Conservation (phyloP, 805 yeast genomes). For the Candida khao-thaluensis region DNA sequence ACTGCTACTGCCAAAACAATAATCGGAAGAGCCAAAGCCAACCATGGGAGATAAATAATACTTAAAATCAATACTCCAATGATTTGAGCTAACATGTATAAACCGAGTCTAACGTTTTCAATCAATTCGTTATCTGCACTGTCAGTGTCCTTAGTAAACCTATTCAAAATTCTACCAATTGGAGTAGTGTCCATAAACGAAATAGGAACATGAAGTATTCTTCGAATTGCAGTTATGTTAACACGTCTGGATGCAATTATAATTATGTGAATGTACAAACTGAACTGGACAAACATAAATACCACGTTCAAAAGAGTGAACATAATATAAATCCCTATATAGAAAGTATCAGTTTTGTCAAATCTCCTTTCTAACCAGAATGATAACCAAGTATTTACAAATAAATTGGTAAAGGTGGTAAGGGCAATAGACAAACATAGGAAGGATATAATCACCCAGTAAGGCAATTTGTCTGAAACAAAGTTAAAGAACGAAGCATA, state of each 20-base stretch:
- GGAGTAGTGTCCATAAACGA: slow-evolving; percentile 82
- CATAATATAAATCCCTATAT: slow-evolving; percentile 72
- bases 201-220: slow-evolving; percentile 75
- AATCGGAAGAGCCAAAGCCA: slow-evolving; percentile 37
- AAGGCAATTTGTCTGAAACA: slow-evolving; percentile 22
- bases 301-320: slow-evolving; percentile 50
- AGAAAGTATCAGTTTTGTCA: slow-evolving; percentile 48
- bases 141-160: slow-evolving; percentile 88
- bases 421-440: slow-evolving; percentile 24
- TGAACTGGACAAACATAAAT: slow-evolving; percentile 42
- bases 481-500: slow-evolving; percentile 34
- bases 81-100: slow-evolving; percentile 53
- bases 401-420: slow-evolving; percentile 51
- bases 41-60: slow-evolving; percentile 37
- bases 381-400: slow-evolving; percentile 75
- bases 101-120: slow-evolving; percentile 61
- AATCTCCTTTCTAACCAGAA: slow-evolving; percentile 71
- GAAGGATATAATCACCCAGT: slow-evolving; percentile 18
- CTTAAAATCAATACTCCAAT: slow-evolving; percentile 50
- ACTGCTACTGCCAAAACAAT: slow-evolving; percentile 22
- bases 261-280: slow-evolving; percentile 43
- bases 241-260: slow-evolving; percentile 49
- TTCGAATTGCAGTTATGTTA: slow-evolving; percentile 59
- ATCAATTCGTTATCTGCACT: slow-evolving; percentile 74
- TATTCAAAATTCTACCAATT: slow-evolving; percentile 77